A percentile compares a stretch with the other conserved stretches of the same genome.
phyloP scores from a whole-genome alignment of 176 grass and related monocot genomes.

The Oryza punctata region DNA sequence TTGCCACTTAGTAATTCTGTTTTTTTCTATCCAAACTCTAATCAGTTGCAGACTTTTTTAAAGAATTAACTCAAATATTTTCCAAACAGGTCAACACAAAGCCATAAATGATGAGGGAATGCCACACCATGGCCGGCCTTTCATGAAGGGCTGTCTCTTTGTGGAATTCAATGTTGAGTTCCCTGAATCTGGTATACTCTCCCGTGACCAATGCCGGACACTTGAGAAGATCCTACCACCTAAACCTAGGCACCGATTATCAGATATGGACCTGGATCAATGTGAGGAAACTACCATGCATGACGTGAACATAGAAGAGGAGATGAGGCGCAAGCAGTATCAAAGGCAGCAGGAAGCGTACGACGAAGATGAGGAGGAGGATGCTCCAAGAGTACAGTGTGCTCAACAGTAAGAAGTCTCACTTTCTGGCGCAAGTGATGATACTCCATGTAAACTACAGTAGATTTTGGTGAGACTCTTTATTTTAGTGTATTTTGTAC shows the following conservation, averaged over 20 bases:
- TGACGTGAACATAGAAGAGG: constrained; percentile 79
- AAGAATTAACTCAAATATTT: not conserved
- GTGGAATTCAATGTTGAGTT: constrained; percentile 72
- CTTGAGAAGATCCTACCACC: constrained; percentile 55
- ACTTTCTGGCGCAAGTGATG: not conserved
- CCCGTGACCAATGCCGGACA: constrained; percentile 43
- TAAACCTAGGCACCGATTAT: constrained; percentile 23
- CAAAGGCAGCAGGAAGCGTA: constrained; percentile 55
- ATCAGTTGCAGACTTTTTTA: not conserved
- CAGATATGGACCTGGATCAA: constrained; percentile 61
- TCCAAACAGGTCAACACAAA: constrained; percentile 63
- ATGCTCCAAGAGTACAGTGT: constrained; percentile 64
- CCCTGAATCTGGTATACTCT: constrained; percentile 54
- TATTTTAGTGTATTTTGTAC: not conserved
- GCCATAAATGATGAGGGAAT: constrained; percentile 78
- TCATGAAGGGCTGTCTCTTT: constrained; percentile 74
- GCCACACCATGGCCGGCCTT: constrained; percentile 61
- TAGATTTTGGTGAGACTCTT: not conserved
- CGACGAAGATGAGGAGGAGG: constrained; percentile 65
- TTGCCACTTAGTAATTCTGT: not conserved
- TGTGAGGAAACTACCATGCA: constrained; percentile 71
- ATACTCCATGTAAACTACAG: too few relatives aligned
- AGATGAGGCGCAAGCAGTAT: constrained; percentile 60
- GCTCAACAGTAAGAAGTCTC: constrained; percentile 59
- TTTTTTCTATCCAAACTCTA: not conserved